Percentiles rank a stretch among this genome's conserved stretches.
phyloP scores from a whole-genome alignment of 495 filamentous ascomycete species.

The Halenospora varia region DNA sequence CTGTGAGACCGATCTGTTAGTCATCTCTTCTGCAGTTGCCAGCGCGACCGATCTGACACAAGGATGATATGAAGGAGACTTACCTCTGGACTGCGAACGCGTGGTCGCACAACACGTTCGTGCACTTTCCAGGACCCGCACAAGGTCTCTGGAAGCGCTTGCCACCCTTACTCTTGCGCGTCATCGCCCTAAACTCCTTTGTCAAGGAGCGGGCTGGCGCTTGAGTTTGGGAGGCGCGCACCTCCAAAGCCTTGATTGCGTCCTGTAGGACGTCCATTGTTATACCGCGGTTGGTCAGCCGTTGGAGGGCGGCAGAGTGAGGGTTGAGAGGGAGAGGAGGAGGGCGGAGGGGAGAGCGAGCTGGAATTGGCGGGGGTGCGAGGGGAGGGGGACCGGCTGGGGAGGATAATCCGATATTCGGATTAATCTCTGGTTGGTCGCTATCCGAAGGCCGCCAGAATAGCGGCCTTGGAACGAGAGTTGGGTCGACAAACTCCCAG shows the following conservation, averaged over 20 bases:
- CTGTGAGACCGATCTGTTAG: background rate
- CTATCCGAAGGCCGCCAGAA: no score
- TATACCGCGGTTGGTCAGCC: background rate
- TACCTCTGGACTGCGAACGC: background rate
- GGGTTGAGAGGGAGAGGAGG: background rate
- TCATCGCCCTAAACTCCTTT: background rate
- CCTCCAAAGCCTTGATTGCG: background rate
- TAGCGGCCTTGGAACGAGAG: no score
- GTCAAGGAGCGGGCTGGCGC: background rate
- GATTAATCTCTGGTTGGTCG: no score
- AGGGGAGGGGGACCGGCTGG: no score
- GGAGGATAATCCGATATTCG: no score
- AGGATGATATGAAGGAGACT: background rate
- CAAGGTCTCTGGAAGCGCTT: background rate
- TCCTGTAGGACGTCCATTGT: background rate
- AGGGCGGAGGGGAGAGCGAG: background rate
- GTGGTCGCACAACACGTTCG: background rate
- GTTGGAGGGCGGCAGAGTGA: background rate
- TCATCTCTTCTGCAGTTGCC: background rate
- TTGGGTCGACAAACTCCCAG: no score
- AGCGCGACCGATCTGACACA: background rate
- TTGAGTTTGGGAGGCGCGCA: background rate
- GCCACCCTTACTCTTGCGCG: background rate
- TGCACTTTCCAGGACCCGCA: background rate
- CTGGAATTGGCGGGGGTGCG: background rate